Evolutionary conservation across 1,139 yeast species (phyloP).

Genomic region (Lodderomyces elongisporus): DNA sequence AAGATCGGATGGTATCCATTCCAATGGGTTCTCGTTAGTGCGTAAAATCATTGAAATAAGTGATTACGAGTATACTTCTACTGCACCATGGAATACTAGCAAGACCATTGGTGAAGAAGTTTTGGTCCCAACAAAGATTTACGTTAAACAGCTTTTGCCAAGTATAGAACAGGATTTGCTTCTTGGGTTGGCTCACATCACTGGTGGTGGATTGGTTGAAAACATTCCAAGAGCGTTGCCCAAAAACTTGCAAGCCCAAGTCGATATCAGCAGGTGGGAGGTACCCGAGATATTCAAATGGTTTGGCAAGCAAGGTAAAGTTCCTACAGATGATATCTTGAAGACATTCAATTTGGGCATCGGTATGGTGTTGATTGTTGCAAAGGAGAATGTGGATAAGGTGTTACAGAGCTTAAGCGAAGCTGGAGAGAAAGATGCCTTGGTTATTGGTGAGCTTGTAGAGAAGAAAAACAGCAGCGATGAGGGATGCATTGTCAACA

Average conservation of each 20-base stretch:
- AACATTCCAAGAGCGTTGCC: conserved; percentile 96
- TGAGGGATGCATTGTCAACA: conserved; percentile 58
- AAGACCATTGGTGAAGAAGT: conserved; percentile 81
- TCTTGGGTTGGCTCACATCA: conserved; percentile 91
- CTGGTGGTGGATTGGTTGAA: conserved; percentile 97
- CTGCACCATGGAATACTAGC: conserved; percentile 79
- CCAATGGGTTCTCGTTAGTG: conserved; percentile 95
- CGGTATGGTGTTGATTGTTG: conserved; percentile 92
- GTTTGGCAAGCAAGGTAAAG: conserved; percentile 89
- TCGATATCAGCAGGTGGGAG: conserved; percentile 77
- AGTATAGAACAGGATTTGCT: conserved; percentile 63
- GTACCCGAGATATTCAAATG: conserved; percentile 88
- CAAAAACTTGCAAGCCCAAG: conserved; percentile 65
- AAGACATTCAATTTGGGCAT: conserved; percentile 95
- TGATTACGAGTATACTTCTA: conserved; percentile 60
- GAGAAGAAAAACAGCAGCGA: conserved; percentile 47
- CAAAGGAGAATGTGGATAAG: conserved; percentile 53
- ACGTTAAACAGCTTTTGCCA: conserved; percentile 84
- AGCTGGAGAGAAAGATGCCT: conserved; percentile 67
- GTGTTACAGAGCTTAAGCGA: conserved; percentile 50
- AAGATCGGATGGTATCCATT: conserved; percentile 89
- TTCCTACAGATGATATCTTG: conserved; percentile 76
- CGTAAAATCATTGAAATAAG: conserved; percentile 84
- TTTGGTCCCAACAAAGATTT: conserved; percentile 86
- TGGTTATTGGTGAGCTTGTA: conserved; percentile 70